Conservation (phyloP, 2,329 filamentous ascomycete species). For the Colletotrichum limetticola region DNA sequence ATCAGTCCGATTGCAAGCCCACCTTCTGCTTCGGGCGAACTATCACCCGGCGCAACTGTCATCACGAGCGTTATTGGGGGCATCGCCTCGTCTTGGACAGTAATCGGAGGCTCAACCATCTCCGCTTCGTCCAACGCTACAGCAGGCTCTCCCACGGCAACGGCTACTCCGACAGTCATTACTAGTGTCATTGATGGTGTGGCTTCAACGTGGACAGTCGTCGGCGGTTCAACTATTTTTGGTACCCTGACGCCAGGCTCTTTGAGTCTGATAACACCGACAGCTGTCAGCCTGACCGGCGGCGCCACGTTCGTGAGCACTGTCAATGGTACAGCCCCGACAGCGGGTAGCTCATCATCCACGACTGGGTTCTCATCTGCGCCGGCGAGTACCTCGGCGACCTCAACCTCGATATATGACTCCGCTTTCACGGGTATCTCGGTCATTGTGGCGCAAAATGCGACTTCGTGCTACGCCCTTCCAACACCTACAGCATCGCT, state of each 20-base stretch:
- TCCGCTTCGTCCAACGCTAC: background rate
- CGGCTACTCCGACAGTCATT: background rate
- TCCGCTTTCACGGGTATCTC: slow-evolving; percentile 29
- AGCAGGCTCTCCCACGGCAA: background rate
- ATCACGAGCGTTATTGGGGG: slow-evolving; percentile 13
- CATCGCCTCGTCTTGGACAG: background rate
- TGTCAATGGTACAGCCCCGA: background rate
- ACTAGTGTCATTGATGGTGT: slow-evolving; percentile 4
- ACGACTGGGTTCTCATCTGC: background rate
- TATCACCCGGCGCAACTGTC: background rate
- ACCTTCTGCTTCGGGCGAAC: too few relatives aligned
- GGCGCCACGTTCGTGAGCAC: background rate
- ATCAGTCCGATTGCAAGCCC: background rate
- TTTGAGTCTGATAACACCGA: background rate
- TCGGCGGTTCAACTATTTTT: background rate
- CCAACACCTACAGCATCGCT: slow-evolving; percentile 12
- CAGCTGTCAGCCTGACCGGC: background rate
- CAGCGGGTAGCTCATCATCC: background rate
- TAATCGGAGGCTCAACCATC: background rate
- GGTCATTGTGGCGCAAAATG: slow-evolving; percentile 6
- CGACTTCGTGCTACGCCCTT: slow-evolving; percentile 23
- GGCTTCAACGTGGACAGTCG: background rate
- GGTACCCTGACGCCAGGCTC: background rate
- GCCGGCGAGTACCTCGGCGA: background rate
- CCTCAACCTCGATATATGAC: background rate